These are phyloP conservation scores for Loxodes magnus DNA, from an alignment of 73 alveolate genomes.

Conservation along the genomic window DNA sequence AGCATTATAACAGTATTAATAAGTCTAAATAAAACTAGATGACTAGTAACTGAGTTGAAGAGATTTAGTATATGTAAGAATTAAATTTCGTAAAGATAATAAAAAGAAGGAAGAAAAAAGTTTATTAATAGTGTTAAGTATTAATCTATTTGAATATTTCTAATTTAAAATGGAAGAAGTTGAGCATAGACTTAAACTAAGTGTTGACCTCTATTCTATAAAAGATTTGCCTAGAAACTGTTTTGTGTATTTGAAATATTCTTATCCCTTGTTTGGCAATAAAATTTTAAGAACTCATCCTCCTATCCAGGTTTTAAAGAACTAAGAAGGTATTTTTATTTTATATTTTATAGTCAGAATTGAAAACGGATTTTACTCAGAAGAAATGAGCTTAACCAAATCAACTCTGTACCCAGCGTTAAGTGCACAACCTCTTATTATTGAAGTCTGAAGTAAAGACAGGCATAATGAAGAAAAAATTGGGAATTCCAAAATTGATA, in stretches of 20 bases:
- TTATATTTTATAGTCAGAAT: no score
- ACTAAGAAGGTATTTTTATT: conserved; percentile 1
- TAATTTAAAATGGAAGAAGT: conserved; percentile 4
- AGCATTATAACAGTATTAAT: no score
- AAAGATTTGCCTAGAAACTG: neutral
- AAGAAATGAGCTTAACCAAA: neutral
- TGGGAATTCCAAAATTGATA: neutral
- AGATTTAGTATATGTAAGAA: no score
- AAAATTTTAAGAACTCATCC: neutral
- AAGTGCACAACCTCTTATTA: neutral
- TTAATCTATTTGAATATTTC: no score
- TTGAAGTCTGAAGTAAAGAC: conserved; percentile 9
- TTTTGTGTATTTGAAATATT: neutral
- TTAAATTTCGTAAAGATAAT: no score
- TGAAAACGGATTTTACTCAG: conserved; percentile 11
- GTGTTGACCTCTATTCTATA: conserved; percentile 4
- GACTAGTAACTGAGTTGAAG: no score
- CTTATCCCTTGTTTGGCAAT: neutral
- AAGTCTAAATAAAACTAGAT: no score
- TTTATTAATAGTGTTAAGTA: no score
- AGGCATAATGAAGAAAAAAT: neutral
- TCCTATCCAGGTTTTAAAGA: neutral
- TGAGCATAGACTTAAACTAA: conserved; percentile 1
- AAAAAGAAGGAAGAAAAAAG: no score
- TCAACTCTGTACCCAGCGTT: neutral